A percentile compares a stretch with the other conserved stretches of the same genome.
phyloP scores from a whole-genome alignment of 352 stramenopile species.

The Globisporangium acanthophoron region DNA sequence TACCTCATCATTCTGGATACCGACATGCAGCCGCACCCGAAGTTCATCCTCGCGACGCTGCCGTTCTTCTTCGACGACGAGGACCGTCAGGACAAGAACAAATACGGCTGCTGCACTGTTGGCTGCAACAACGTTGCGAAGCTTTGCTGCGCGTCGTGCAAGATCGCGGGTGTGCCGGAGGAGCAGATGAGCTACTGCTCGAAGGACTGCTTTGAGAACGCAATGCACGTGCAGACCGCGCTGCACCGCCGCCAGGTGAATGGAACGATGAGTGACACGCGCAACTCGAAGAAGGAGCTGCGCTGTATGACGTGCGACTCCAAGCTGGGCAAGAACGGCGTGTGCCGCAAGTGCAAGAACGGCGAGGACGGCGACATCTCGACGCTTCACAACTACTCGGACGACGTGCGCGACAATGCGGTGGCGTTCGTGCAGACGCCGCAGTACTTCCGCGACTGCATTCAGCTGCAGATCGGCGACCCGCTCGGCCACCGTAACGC shows the following conservation, averaged over 20 bases:
- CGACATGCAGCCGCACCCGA: slow-evolving; percentile 84
- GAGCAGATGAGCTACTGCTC: slow-evolving; percentile 85
- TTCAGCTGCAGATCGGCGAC: slow-evolving; percentile 80
- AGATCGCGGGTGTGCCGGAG: slow-evolving; percentile 79
- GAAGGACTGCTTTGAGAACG: slow-evolving; percentile 85
- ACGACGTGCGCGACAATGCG: slow-evolving; percentile 73
- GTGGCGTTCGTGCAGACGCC: slow-evolving; percentile 80
- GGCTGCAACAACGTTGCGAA: slow-evolving; percentile 79
- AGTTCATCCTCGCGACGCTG: slow-evolving; percentile 75
- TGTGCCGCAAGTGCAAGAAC: slow-evolving; percentile 78
- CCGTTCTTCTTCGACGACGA: slow-evolving; percentile 87
- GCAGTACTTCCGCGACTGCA: slow-evolving; percentile 82
- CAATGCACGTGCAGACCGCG: slow-evolving; percentile 68
- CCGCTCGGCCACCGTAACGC: slow-evolving; percentile 74
- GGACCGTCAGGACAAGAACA: slow-evolving; percentile 54
- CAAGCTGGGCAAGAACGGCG: slow-evolving; percentile 65
- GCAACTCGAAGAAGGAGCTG: slow-evolving; percentile 65
- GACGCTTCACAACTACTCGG: slow-evolving; percentile 73
- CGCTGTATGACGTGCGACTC: slow-evolving; percentile 67
- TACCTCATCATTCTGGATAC: slow-evolving; percentile 80
- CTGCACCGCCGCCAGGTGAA: slow-evolving; percentile 82
- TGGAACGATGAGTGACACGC: slow-evolving; percentile 68
- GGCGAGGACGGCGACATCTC: slow-evolving; percentile 48
- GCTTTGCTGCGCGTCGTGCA: slow-evolving; percentile 82
- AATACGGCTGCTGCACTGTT: slow-evolving; percentile 67